These are phyloP conservation scores for Panicum virgatum DNA, from an alignment of 202 grass and related monocot genomes.

Conservation along the genomic window DNA sequence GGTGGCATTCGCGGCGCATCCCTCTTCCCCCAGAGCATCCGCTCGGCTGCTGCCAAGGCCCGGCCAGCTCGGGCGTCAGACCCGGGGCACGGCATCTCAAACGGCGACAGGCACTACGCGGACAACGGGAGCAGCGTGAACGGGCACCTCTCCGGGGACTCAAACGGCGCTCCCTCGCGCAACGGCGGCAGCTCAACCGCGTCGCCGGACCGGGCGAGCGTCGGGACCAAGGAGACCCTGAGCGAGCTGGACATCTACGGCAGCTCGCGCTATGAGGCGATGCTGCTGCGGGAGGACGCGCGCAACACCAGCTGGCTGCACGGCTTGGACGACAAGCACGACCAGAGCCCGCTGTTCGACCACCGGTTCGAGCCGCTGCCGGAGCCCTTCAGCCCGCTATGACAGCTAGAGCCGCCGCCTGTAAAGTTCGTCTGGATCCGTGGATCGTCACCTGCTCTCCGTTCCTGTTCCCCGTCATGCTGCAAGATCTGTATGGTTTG, in stretches of 20 bases:
- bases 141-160: conserved; percentile 50
- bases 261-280: conserved; percentile 75
- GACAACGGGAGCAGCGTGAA: conserved; percentile 68
- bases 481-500: conserved; percentile 33
- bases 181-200: conserved; percentile 52
- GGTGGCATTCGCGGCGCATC: conserved; percentile 84
- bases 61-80: conserved; percentile 57
- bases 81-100: conserved; percentile 44
- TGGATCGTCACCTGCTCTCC: background rate
- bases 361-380: conserved; percentile 90
- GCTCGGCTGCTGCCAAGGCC: conserved; percentile 54
- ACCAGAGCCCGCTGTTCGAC: conserved; percentile 85
- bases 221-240: conserved; percentile 64
- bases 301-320: conserved; percentile 90
- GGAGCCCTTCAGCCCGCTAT: conserved; percentile 82
- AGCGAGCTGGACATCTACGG: conserved; percentile 78
- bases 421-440: conserved; percentile 47
- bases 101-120: conserved; percentile 26
- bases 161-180: conserved; percentile 37
- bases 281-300: conserved; percentile 79
- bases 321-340: conserved; percentile 68
- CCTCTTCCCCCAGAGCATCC: conserved; percentile 91
- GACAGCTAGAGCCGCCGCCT: conserved; percentile 11
- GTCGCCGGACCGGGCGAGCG: conserved; percentile 62
- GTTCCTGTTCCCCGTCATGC: background rate